Percentiles rank a stretch among this genome's conserved stretches.
phyloP scores from a whole-genome alignment of 192 early-diverging fungal genomes.

The Coemansia sp. region DNA sequence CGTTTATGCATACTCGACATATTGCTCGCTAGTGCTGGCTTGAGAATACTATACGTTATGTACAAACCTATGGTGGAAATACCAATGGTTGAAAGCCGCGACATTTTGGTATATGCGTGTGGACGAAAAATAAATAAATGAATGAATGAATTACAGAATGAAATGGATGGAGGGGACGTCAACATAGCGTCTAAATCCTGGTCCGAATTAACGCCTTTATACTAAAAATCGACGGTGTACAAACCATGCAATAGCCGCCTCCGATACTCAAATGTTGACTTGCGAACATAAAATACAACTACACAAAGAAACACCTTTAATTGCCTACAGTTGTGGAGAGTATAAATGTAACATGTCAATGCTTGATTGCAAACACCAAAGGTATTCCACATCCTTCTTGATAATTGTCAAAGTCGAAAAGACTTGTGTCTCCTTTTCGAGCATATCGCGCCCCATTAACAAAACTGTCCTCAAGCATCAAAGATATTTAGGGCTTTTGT shows the following conservation, averaged over 20 bases:
- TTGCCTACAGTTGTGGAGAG: not conserved
- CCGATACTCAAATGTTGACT: not conserved
- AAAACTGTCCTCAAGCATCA: not conserved
- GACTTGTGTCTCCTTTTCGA: not conserved
- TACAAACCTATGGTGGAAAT: conserved; percentile 1
- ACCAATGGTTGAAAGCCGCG: conserved; percentile 1
- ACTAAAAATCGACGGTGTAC: too few relatives aligned
- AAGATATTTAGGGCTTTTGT: not conserved
- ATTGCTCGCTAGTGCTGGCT: not conserved
- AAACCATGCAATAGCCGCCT: too few relatives aligned
- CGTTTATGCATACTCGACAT: not conserved
- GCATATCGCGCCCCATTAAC: too few relatives aligned
- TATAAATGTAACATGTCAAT: not conserved
- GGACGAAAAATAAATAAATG: not conserved
- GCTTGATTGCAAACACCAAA: not conserved
- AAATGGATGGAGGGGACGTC: too few relatives aligned
- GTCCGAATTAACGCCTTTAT: not conserved
- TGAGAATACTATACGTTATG: not conserved
- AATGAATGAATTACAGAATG: not conserved
- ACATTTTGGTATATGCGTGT: not conserved
- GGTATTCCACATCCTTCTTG: not conserved
- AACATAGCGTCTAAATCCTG: too few relatives aligned
- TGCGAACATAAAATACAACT: not conserved
- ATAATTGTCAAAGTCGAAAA: not conserved
- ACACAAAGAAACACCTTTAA: not conserved